phyloP scores from a whole-genome alignment of 352 stramenopile species.

The Phytophthora rubi region DNA sequence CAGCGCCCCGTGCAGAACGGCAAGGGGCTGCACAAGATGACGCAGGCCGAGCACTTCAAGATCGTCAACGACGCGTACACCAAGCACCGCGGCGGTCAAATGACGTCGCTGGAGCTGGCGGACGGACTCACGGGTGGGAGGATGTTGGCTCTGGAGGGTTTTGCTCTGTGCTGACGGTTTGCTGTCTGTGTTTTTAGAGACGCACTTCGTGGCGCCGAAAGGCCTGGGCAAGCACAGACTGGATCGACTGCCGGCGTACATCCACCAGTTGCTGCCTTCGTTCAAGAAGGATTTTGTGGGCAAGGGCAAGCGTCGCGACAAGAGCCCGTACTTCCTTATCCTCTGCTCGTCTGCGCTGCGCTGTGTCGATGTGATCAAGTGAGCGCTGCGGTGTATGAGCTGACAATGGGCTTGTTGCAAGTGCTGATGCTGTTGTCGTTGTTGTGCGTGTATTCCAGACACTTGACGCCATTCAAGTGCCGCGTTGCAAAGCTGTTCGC shows the following conservation, averaged over 20 bases:
- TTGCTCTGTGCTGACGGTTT: not conserved
- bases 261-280: conserved; percentile 70
- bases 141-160: not conserved
- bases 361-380: conserved; percentile 94
- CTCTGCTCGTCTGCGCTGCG: conserved; percentile 92
- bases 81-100: conserved; percentile 76
- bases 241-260: conserved; percentile 71
- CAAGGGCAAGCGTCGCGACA: conserved; percentile 83
- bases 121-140: conserved; percentile 75
- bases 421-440: conserved; percentile 24
- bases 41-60: conserved; percentile 74
- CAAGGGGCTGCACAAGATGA: conserved; percentile 87
- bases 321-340: conserved; percentile 92
- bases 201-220: conserved; percentile 64
- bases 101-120: conserved; percentile 85
- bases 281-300: conserved; percentile 84
- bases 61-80: conserved; percentile 82
- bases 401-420: conserved; percentile 4
- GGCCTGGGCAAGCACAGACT: conserved; percentile 86
- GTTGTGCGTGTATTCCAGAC: conserved; percentile 33
- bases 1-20: conserved; percentile 39
- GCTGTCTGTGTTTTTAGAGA: conserved; percentile 41
- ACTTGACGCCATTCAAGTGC: conserved; percentile 86
- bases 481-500: conserved; percentile 96
- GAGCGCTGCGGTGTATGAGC: conserved; percentile 32